Evolutionary conservation across 2,329 filamentous ascomycete species (phyloP), one percentile per base, ranked within the genome.

Genomic region (Botryotinia convoluta): DNA sequence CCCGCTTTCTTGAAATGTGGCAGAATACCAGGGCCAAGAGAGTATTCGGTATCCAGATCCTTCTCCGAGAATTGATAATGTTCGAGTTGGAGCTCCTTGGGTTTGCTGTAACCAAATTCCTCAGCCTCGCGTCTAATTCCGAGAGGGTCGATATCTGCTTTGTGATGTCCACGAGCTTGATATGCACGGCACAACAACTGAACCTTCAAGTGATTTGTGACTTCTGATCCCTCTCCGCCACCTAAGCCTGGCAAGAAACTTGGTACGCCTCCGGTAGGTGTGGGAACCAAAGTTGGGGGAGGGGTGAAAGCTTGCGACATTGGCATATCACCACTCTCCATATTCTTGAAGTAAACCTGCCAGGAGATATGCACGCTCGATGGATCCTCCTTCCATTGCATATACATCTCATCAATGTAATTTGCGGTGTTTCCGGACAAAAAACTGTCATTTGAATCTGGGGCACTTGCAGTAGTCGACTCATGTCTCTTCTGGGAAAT

Each of bases 391-490:
- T 95, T 97, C 96, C 96, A 99, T 82, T 95, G 91, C 86, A 98
- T 87, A 85, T 99, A 99, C 96, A 99, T 99, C 87, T 98, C 96
- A 84, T 99, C 96, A 82, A 99, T 94, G 86, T 99, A 99, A 86
- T 97, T 98, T 84, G 96, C 96, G 75, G 95, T 96, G 87, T 93
- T 98, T 78, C 96, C 96, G 76, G 94, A 93, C 75, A 99, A 89
- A 88, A 99, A 99, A 85, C 91, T 97, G 85, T 99, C 96, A 84
- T 93, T 97, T 77, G 95, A 90, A 82, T 97, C 94, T 76, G 89
- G 89, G 32, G 88, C 82, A 73, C 84, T 85, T 72, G 86, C 84
- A 73, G 85, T 85, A 72, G 88, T 85, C 76, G 88, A 88, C 75
- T 87, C 86, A 84, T 87, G 86, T 79, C 85, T 83, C 79, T 84